phyloP scores from a whole-genome alignment of 257 asterid genomes.

The Fraxinus pennsylvanica region DNA sequence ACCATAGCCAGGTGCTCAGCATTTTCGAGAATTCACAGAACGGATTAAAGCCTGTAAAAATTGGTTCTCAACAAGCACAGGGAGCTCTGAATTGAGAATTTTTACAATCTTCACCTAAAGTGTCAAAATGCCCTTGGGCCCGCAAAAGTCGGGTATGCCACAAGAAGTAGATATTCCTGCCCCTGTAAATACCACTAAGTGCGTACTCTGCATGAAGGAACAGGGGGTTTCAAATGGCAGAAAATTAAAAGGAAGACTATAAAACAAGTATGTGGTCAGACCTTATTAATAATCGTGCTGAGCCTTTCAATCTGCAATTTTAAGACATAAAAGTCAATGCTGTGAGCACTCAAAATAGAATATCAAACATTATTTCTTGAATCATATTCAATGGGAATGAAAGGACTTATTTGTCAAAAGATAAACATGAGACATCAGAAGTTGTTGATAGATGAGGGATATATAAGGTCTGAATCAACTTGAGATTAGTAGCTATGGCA shows the following conservation, averaged over 20 bases:
- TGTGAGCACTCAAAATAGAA: constrained; percentile 20
- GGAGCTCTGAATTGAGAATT: not conserved
- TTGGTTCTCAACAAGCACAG: not conserved
- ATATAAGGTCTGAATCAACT: not conserved
- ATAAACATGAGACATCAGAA: constrained; percentile 9
- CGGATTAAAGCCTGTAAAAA: constrained; percentile 15
- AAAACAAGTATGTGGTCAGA: constrained; percentile 31
- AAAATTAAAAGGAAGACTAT: constrained; percentile 27
- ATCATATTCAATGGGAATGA: not conserved
- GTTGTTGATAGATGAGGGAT: not conserved
- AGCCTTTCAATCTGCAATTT: constrained; percentile 77
- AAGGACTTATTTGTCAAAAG: not conserved
- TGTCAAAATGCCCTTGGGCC: constrained; percentile 98
- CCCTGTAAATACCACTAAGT: constrained; percentile 94
- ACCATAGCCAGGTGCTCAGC: constrained; percentile 14
- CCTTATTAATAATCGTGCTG: constrained; percentile 72
- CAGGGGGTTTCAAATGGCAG: constrained; percentile 23
- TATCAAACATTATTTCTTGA: constrained; percentile 14
- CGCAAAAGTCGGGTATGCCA: constrained; percentile 98
- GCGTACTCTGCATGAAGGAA: constrained; percentile 79
- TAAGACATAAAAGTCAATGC: constrained; percentile 17
- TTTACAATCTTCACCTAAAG: constrained; percentile 61
- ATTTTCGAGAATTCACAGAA: constrained; percentile 9
- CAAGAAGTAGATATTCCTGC: constrained; percentile 97
- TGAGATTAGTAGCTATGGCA: not conserved